Evolutionary conservation across 495 filamentous ascomycete genomes (phyloP), one percentile per base, ranked within the genome.

Genomic region (Tirmania nivea): DNA sequence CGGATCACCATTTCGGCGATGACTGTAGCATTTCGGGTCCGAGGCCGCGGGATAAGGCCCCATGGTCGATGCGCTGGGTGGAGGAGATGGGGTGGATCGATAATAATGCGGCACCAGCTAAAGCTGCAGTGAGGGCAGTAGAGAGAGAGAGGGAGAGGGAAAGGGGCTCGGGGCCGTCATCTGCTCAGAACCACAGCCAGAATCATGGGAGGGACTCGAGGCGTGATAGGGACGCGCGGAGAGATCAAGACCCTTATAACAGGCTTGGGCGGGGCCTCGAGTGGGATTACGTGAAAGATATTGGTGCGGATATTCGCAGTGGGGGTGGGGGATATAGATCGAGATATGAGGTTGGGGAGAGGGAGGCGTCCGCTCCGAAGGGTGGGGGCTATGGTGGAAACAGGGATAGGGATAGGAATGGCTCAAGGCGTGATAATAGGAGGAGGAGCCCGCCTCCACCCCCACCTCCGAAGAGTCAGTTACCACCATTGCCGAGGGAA

Each of bases 21-120:
- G 62, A 64, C 50, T 64, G 62, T 35, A 55, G 10, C 60, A 61
- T 51, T 61, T 54, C 35, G 48, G 60, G 39, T 50, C 58, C 11
- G 55, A 63, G 17, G 55, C 60, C 49, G 52, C 60, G n/a, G 52
- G 49, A 10, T 50, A 52, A 9, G 55, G 39, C n/a, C 54, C 55
- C 20, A 50, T 53, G 47, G 53, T 55, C 12, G 34, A 34, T n/a
- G 9, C 31, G 20, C 34, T 21, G 19, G 42, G 39, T 45, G 39
- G 17, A 45, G 39, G 39, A 45, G 39, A 45, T 45, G 39, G 39
- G 39, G 2, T 45, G 39, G 39, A 3, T 45, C 17, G 49, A 52
- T 51, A 42, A 42, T 2, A 2, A 25, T 14, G 34, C 47, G 8
- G 31, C 47, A 34, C 17, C 47, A 5, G 19, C 19, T 31, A 50